Evolutionary conservation across 768 basidiomycete genomes (phyloP).

Genomic region (Gelatoporia subvermispora): DNA sequence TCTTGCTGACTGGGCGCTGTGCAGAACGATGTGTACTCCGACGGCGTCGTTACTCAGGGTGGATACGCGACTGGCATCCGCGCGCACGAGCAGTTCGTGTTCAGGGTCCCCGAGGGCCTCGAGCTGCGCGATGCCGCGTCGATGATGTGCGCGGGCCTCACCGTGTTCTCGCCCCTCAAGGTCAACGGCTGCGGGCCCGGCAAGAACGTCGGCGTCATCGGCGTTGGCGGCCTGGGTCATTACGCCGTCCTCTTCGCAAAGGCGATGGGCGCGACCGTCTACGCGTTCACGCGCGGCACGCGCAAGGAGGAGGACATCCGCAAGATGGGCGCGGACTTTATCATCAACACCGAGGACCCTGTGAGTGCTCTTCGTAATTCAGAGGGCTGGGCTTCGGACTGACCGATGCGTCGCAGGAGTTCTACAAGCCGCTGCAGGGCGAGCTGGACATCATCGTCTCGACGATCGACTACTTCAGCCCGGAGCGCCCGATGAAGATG

Average conservation of each 20-base stretch:
- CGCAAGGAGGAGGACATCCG: constrained; percentile 48
- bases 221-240: constrained; percentile 53
- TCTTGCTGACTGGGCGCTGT: neutral
- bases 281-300: constrained; percentile 49
- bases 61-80: constrained; percentile 44
- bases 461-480: constrained; percentile 14
- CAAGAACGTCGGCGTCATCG: constrained; percentile 59
- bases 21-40: constrained; percentile 32
- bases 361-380: constrained; percentile 18
- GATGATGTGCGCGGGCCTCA: constrained; percentile 59
- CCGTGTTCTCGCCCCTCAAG: constrained; percentile 53
- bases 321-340: constrained; percentile 49
- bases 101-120: constrained; percentile 49
- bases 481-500: constrained; percentile 19
- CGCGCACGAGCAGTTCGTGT: constrained; percentile 47
- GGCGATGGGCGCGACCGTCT: constrained; percentile 51
- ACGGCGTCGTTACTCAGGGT: constrained; percentile 31
- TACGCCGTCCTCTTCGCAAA: constrained; percentile 37
- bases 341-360: constrained; percentile 39
- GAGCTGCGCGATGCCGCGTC: constrained; percentile 49
- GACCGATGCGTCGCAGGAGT: constrained; percentile 23
- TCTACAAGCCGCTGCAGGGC: constrained; percentile 28
- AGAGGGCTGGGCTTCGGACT: constrained; percentile 13
- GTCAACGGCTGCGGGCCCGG: constrained; percentile 51
- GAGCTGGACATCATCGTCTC: constrained; percentile 46